Percentiles rank a stretch among this genome's conserved stretches.
Evolutionary conservation across 192 early-diverging fungal genomes (phyloP).

Genomic region (Spizellomyces punctatus): DNA sequence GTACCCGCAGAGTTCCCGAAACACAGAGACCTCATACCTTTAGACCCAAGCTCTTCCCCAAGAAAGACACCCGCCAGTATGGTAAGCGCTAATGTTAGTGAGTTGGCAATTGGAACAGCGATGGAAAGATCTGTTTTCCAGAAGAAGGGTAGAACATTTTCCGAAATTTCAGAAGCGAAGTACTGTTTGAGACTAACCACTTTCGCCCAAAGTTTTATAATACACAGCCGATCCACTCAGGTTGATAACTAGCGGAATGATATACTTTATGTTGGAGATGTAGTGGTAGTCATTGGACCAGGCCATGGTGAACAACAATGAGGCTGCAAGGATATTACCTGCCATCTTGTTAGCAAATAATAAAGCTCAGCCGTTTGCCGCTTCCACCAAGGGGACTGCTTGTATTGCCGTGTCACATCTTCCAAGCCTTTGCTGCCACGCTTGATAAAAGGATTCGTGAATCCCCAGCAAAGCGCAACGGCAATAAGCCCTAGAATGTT

Average conservation of each 20-base stretch:
- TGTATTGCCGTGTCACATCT: constrained; percentile 48
- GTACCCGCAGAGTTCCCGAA: background rate
- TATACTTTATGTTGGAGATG: constrained; percentile 52
- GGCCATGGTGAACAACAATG: background rate
- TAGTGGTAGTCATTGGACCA: background rate
- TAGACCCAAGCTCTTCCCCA: constrained; percentile 74
- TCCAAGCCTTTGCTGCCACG: constrained; percentile 82
- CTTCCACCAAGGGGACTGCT: constrained; percentile 41
- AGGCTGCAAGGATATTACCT: constrained; percentile 46
- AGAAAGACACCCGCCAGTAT: constrained; percentile 74
- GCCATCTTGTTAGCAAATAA: constrained; percentile 85
- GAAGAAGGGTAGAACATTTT: background rate
- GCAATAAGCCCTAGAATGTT: constrained; percentile 42
- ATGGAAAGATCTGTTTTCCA: constrained; percentile 74
- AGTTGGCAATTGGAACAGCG: constrained; percentile 91
- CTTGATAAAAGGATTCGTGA: constrained; percentile 97
- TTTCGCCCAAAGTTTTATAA: constrained; percentile 85
- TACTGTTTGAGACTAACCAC: too few relatives aligned
- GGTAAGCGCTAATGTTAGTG: constrained; percentile 87
- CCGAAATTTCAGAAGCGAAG: too few relatives aligned
- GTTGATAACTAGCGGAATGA: constrained; percentile 85
- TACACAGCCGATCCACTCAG: constrained; percentile 90
- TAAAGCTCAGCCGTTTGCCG: constrained; percentile 65
- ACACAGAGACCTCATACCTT: constrained; percentile 44
- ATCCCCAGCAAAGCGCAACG: constrained; percentile 92